phyloP scores from a whole-genome alignment of 2,329 filamentous ascomycete species.

The Colletotrichum sp. region DNA sequence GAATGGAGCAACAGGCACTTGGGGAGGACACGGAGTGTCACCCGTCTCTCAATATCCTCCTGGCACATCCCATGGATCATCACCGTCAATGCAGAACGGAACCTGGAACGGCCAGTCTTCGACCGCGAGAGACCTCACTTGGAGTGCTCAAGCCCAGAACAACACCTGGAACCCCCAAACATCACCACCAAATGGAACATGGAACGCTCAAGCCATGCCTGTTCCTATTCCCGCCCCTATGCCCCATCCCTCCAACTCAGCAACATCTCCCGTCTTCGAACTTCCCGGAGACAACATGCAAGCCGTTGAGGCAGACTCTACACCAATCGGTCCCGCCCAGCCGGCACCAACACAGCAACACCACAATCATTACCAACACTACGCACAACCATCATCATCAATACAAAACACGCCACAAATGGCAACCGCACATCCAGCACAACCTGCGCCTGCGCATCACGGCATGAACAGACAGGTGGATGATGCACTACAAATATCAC shows the following conservation, averaged over 20 bases:
- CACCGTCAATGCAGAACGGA: background rate
- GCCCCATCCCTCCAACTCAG: background rate
- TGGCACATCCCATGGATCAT: background rate
- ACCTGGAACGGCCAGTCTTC: background rate
- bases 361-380: background rate
- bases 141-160: background rate
- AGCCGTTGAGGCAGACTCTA: constrained; percentile 17
- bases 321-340: constrained; percentile 1
- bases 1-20: constrained; percentile 1
- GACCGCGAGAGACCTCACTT: background rate
- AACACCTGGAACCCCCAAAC: background rate
- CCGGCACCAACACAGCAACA: background rate
- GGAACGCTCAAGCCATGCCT: background rate
- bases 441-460: background rate
- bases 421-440: background rate
- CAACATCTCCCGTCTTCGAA: constrained; percentile 10
- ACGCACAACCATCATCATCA: constrained; percentile 1
- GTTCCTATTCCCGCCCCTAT: background rate
- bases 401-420: constrained; percentile 10
- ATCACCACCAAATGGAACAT: background rate
- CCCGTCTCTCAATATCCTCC: constrained; percentile 5
- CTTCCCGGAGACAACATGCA: constrained; percentile 10
- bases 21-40: background rate
- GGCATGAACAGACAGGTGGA: constrained; percentile 12
- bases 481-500: constrained; percentile 18